These are phyloP conservation scores for Colletotrichum melonis DNA, from an alignment of 2,329 filamentous ascomycete species.

Conservation along the genomic window DNA sequence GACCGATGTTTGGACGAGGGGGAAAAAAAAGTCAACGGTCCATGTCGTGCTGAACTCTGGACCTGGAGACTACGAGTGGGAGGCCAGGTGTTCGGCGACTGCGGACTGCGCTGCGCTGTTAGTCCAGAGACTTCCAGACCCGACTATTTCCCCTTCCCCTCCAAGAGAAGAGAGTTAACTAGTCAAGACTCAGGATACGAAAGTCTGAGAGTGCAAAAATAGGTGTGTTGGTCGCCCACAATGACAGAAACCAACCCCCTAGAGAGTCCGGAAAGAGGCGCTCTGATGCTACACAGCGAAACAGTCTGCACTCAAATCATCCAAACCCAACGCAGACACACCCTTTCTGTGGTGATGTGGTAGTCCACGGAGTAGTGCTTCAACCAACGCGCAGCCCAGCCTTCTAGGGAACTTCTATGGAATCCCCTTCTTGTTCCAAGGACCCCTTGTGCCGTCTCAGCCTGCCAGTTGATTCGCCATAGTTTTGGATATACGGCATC, in stretches of 20 bases:
- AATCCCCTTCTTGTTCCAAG: slow-evolving; percentile 11
- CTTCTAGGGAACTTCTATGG: neutral
- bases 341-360: neutral
- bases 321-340: slow-evolving; percentile 4
- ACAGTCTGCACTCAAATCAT: slow-evolving; percentile 14
- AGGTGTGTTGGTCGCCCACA: neutral
- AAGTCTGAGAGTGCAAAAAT: slow-evolving; percentile 25
- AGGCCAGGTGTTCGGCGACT: neutral
- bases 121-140: neutral
- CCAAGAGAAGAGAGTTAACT: neutral
- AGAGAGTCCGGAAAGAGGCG: neutral
- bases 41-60: neutral
- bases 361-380: neutral
- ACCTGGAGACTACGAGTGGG: neutral
- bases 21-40: neutral
- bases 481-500: slow-evolving; percentile 27
- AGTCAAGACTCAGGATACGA: neutral
- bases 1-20: slow-evolving; percentile 26
- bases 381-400: neutral
- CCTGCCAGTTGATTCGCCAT: slow-evolving; percentile 31
- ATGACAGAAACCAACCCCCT: neutral
- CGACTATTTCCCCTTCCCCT: neutral
- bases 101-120: too few relatives aligned
- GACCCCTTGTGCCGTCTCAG: slow-evolving; percentile 27
- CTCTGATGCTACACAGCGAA: slow-evolving; percentile 32